phyloP scores from a whole-genome alignment of 805 yeast genomes.

The Myxozyma neotropica region DNA sequence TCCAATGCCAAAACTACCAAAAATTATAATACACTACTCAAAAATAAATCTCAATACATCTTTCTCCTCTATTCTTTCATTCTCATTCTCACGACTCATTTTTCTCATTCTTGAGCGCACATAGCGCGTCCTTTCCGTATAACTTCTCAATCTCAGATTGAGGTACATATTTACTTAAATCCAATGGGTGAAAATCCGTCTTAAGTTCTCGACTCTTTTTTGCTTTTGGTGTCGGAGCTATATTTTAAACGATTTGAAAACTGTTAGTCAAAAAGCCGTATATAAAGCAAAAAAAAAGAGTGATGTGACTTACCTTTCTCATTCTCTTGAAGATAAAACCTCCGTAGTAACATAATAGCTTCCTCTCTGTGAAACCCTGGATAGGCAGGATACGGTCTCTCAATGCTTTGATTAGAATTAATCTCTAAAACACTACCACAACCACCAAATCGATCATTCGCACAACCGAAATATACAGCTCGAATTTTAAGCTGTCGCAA shows the following conservation, averaged over 20 bases:
- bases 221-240: conserved; percentile 76
- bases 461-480: conserved; percentile 85
- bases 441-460: conserved; percentile 95
- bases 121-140: conserved; percentile 41
- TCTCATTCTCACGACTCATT: background rate
- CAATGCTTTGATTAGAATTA: conserved; percentile 47
- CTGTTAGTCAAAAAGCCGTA: background rate
- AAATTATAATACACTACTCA: background rate
- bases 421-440: conserved; percentile 82
- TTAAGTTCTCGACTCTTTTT: conserved; percentile 60
- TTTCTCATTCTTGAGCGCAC: background rate
- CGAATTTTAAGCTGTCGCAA: conserved; percentile 75
- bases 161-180: conserved; percentile 27
- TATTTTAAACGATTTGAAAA: background rate
- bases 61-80: background rate
- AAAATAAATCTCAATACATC: too few species aligned
- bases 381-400: conserved; percentile 46
- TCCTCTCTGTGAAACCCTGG: conserved; percentile 84
- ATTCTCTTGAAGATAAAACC: conserved; percentile 84
- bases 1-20: background rate
- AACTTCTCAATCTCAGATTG: conserved; percentile 30
- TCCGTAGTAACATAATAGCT: conserved; percentile 77
- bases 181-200: conserved; percentile 47
- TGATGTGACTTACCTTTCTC: conserved; percentile 45
- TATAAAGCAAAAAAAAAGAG: background rate